Evolutionary conservation across 2,329 filamentous ascomycete genomes (phyloP).

Genomic region (Graphilbum ipis-grandicollis): DNA sequence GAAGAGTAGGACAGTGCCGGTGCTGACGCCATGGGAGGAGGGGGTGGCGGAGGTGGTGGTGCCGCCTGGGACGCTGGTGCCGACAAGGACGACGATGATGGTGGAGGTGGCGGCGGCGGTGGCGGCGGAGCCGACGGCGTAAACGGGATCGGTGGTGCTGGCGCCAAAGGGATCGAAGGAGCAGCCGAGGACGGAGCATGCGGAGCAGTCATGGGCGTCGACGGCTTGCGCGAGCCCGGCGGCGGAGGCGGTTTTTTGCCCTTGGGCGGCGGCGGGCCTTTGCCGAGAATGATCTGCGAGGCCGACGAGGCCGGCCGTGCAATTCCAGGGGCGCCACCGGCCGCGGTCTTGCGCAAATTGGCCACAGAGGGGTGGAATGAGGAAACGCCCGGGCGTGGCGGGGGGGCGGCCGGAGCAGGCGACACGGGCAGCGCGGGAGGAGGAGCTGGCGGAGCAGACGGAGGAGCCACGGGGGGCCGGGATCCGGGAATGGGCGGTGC

Average conservation of each 20-base stretch:
- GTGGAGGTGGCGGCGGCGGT: constrained; percentile 22
- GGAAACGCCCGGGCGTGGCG: no score
- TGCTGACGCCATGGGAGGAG: constrained; percentile 22
- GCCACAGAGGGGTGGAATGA: constrained; percentile 36
- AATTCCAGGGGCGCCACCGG: constrained; percentile 18
- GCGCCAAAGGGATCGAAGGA: constrained; percentile 17
- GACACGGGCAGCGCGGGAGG: constrained; percentile 19
- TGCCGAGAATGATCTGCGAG: constrained; percentile 27
- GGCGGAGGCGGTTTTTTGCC: constrained; percentile 58
- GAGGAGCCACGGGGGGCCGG: constrained; percentile 26
- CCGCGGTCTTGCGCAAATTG: constrained; percentile 38
- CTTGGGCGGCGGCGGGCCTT: constrained; percentile 59
- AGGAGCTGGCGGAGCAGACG: neutral
- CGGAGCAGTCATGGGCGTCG: constrained; percentile 11
- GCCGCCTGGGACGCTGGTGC: constrained; percentile 19
- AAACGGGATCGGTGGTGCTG: constrained; percentile 22
- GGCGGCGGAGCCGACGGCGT: constrained; percentile 23
- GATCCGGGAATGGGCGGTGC: constrained; percentile 44
- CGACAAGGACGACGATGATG: no score
- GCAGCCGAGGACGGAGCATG: constrained; percentile 13
- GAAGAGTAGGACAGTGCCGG: no score
- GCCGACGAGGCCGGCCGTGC: constrained; percentile 42
- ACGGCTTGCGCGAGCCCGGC: constrained; percentile 42
- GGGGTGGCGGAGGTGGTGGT: constrained; percentile 21
- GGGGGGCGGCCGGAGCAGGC: constrained; percentile 1